phyloP scores from a whole-genome alignment of 495 filamentous ascomycete species.

The Hyaloscypha variabilis region DNA sequence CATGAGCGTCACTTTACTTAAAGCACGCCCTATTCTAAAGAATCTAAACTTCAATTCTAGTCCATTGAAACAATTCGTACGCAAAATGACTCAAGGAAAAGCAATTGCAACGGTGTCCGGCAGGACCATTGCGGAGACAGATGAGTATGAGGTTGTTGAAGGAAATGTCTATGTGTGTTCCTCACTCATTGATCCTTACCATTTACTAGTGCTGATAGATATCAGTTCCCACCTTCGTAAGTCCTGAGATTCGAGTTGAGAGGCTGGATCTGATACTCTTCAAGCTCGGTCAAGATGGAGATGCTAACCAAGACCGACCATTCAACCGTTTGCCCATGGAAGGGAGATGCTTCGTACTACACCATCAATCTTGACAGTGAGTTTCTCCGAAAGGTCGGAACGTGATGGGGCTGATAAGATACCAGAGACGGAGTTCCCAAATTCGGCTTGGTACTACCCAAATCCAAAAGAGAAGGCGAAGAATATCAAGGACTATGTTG shows the following conservation, averaged over 20 bases:
- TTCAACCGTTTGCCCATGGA: slow-evolving; percentile 66
- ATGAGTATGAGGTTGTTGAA: slow-evolving; percentile 66
- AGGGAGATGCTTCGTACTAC: slow-evolving; percentile 72
- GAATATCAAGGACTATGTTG: slow-evolving; percentile 64
- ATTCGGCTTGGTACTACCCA: slow-evolving; percentile 73
- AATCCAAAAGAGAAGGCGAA: slow-evolving; percentile 57
- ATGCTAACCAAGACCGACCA: slow-evolving; percentile 51
- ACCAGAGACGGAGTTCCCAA: slow-evolving; percentile 51
- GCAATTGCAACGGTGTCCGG: slow-evolving; percentile 63
- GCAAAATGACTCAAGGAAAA: slow-evolving; percentile 35
- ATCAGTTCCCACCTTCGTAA: slow-evolving; percentile 38
- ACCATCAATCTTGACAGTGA: slow-evolving; percentile 59
- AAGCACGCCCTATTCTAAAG: background rate
- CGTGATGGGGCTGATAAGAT: background rate
- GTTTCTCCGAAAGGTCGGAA: slow-evolving; percentile 14
- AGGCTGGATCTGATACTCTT: background rate
- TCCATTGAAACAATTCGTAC: background rate
- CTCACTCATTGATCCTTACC: slow-evolving; percentile 1
- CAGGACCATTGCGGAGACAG: slow-evolving; percentile 60
- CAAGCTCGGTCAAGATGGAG: slow-evolving; percentile 48
- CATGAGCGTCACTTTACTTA: slow-evolving; percentile 2
- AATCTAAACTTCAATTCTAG: background rate
- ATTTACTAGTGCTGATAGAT: background rate
- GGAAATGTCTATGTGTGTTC: slow-evolving; percentile 69
- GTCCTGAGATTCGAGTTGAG: background rate